Conservation (phyloP, 75 land plant genomes). For the Selaginella moellendorffii region DNA sequence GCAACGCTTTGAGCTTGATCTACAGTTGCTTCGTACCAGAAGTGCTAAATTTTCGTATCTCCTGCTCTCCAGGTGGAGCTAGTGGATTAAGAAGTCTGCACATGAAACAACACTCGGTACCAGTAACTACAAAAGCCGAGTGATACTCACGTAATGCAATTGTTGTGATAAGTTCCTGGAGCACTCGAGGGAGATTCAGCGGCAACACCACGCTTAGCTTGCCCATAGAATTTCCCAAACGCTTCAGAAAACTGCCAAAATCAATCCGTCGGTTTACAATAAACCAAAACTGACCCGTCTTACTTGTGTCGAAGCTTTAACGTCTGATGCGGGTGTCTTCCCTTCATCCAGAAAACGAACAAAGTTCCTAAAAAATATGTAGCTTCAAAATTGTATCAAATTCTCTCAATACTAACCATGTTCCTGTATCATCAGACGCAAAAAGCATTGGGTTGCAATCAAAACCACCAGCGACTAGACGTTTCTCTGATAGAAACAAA, state of each 20-base stretch:
- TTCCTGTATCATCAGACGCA: slow-evolving; percentile 60
- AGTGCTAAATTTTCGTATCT: slow-evolving; percentile 38
- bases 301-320: slow-evolving; percentile 79
- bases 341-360: slow-evolving; percentile 67
- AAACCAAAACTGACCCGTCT: not conserved
- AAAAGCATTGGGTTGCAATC: slow-evolving; percentile 96
- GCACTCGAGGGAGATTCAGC: slow-evolving; percentile 31
- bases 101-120: not conserved
- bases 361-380: slow-evolving; percentile 45
- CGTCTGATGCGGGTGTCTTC: slow-evolving; percentile 33
- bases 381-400: not conserved
- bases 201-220: slow-evolving; percentile 35
- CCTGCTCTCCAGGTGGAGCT: slow-evolving; percentile 21
- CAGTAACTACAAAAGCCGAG: no score
- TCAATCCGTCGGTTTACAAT: not conserved
- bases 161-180: slow-evolving; percentile 52
- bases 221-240: slow-evolving; percentile 81
- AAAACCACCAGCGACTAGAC: slow-evolving; percentile 87
- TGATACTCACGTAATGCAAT: slow-evolving; percentile 79
- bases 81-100: slow-evolving; percentile 48
- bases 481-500: slow-evolving; percentile 71
- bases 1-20: no score
- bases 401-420: slow-evolving; percentile 37
- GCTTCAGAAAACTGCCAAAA: slow-evolving; percentile 69
- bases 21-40: no score